Conservation (phyloP, 345 rosid species). For the Adansonia digitata region DNA sequence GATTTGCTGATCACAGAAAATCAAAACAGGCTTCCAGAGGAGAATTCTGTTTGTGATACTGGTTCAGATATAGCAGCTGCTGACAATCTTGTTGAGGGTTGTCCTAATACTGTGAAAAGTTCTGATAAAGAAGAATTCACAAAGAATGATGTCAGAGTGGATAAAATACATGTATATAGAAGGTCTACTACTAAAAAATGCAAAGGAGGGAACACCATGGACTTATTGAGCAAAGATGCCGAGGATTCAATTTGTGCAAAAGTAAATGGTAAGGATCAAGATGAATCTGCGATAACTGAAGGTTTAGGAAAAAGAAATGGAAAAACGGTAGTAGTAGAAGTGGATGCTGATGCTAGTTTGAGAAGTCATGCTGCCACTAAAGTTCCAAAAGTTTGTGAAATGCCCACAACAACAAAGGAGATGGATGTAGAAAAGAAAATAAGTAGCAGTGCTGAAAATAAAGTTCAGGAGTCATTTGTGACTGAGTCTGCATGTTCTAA, state of each 20-base stretch:
- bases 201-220: constrained; percentile 28
- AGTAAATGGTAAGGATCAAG: constrained; percentile 36
- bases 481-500: constrained; percentile 33
- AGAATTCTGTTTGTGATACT: constrained; percentile 34
- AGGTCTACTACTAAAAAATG: constrained; percentile 38
- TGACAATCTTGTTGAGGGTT: constrained; percentile 35
- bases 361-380: constrained; percentile 31
- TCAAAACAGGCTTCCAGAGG: constrained; percentile 36
- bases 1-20: constrained; percentile 37
- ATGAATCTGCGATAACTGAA: constrained; percentile 44
- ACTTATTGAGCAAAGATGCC: constrained; percentile 20
- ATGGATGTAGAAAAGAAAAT: constrained; percentile 28
- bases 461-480: constrained; percentile 34
- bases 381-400: constrained; percentile 30
- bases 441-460: constrained; percentile 29
- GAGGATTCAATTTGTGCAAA: constrained; percentile 27
- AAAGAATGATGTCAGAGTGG: constrained; percentile 31
- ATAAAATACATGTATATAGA: constrained; percentile 32
- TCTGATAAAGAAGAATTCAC: constrained; percentile 40
- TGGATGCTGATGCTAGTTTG: constrained; percentile 30
- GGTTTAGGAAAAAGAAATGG: constrained; percentile 36
- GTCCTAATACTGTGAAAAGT: constrained; percentile 24
- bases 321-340: constrained; percentile 33
- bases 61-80: constrained; percentile 31
- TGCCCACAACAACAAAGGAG: constrained; percentile 27